phyloP scores from a whole-genome alignment of 169 alveolate species.

The Cystoisospora suis region DNA sequence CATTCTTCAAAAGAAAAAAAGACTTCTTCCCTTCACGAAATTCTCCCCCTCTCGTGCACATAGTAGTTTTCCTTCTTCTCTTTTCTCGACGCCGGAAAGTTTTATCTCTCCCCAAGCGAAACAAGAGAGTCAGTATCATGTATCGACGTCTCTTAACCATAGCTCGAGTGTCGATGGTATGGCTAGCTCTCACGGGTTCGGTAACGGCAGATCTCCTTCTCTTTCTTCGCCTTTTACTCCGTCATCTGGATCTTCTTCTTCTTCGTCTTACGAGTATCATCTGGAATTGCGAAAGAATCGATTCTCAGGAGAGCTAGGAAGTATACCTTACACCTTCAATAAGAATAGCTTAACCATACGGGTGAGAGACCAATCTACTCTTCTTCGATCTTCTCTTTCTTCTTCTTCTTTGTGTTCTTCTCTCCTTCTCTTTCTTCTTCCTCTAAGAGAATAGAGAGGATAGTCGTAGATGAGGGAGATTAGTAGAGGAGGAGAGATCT shows the following conservation, averaged over 20 bases:
- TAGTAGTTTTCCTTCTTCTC: not conserved
- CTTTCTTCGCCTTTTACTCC: too few species aligned
- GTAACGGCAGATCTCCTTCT: not conserved
- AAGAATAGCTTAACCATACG: conserved; percentile 67
- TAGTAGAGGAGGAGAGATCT: not conserved
- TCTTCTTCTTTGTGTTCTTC: not conserved
- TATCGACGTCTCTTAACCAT: too few species aligned
- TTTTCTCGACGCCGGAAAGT: not conserved
- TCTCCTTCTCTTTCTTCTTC: too few species aligned
- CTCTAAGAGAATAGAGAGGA: too few species aligned
- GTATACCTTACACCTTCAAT: conserved; percentile 85
- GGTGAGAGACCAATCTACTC: not conserved
- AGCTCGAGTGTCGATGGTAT: too few species aligned
- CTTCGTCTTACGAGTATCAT: too few species aligned
- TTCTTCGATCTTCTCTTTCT: too few species aligned
- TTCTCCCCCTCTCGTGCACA: too few species aligned
- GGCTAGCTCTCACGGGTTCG: not conserved
- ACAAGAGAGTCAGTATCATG: not conserved
- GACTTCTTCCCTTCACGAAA: conserved; percentile 44
- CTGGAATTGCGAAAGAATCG: conserved; percentile 92
- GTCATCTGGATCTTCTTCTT: too few species aligned
- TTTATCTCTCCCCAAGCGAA: not conserved
- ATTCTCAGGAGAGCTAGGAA: conserved; percentile 92
- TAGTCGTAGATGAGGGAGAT: too few species aligned
- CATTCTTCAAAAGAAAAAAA: conserved; percentile 81